Percentiles rank a stretch among this genome's conserved stretches.
phyloP scores from a whole-genome alignment of 345 rosid species.

The Populus alba region DNA sequence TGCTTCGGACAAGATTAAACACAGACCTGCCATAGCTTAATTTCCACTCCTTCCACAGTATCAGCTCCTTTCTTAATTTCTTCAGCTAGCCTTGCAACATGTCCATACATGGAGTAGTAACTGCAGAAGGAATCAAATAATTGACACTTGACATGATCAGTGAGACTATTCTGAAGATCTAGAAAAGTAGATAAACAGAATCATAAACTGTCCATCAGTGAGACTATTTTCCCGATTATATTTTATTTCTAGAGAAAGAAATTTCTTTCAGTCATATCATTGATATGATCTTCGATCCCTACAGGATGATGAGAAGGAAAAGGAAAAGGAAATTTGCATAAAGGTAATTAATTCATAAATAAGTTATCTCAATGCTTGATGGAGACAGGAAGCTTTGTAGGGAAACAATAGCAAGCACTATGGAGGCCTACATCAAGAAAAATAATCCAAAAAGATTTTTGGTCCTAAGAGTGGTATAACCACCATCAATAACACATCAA shows the following conservation, averaged over 20 bases:
- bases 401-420: not conserved
- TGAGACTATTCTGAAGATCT: not conserved
- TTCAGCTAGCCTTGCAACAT: slow-evolving; percentile 87
- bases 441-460: not conserved
- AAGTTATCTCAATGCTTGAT: not conserved
- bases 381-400: not conserved
- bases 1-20: not conserved
- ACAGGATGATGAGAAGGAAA: not conserved
- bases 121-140: slow-evolving; percentile 34
- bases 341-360: not conserved
- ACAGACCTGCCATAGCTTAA: slow-evolving; percentile 87
- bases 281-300: not conserved
- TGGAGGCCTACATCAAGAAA: not conserved
- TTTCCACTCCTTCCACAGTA: slow-evolving; percentile 96
- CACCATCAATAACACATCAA: not conserved
- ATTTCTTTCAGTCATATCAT: not conserved
- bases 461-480: not conserved
- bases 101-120: slow-evolving; percentile 97
- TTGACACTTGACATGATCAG: not conserved
- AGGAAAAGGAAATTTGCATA: not conserved
- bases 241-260: not conserved
- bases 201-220: not conserved
- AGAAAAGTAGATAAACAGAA: not conserved
- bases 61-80: slow-evolving; percentile 90
- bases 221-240: not conserved